A percentile compares a stretch with the other conserved stretches of the same genome.
These are phyloP conservation scores for Talaromyces piceae DNA, from an alignment of 2,329 filamentous ascomycete genomes.

Conservation along the genomic window DNA sequence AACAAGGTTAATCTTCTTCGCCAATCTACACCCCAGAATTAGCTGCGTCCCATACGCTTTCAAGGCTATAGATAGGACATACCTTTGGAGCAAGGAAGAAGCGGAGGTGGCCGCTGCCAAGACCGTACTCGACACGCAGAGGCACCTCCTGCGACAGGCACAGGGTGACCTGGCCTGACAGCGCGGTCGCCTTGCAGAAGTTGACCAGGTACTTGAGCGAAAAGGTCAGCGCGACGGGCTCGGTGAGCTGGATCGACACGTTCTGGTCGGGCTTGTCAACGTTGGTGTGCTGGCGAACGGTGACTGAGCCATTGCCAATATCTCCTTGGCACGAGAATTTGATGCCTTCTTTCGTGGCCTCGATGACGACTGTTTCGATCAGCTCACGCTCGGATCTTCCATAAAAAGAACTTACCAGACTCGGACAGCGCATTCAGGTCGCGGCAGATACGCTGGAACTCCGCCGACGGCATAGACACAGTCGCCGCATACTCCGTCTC, in stretches of 20 bases:
- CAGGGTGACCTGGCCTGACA: conserved; percentile 78
- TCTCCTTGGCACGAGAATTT: conserved; percentile 92
- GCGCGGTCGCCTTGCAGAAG: conserved; percentile 94
- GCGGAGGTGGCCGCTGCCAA: conserved; percentile 80
- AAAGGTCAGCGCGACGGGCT: conserved; percentile 91
- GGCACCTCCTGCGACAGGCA: conserved; percentile 95
- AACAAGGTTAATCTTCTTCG: conserved; percentile 40
- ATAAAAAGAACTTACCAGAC: conserved; percentile 58
- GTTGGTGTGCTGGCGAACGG: conserved; percentile 78
- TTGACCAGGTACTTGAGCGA: conserved; percentile 99
- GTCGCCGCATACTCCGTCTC: conserved; percentile 97
- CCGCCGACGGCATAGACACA: conserved; percentile 75
- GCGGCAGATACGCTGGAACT: conserved; percentile 92
- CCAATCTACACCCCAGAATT: conserved; percentile 50
- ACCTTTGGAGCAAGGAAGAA: conserved; percentile 99
- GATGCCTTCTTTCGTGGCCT: conserved; percentile 93
- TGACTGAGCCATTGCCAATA: conserved; percentile 92
- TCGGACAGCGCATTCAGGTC: conserved; percentile 90
- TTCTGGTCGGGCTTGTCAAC: conserved; percentile 82
- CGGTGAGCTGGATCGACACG: conserved; percentile 81
- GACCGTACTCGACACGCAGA: conserved; percentile 82
- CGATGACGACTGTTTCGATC: conserved; percentile 66
- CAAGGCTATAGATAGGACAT: too few relatives aligned
- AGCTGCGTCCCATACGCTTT: not conserved
- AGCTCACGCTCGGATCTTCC: not conserved